Conservation (phyloP, 1,284 basidiomycete species). For the Psilocybe mexicana region DNA sequence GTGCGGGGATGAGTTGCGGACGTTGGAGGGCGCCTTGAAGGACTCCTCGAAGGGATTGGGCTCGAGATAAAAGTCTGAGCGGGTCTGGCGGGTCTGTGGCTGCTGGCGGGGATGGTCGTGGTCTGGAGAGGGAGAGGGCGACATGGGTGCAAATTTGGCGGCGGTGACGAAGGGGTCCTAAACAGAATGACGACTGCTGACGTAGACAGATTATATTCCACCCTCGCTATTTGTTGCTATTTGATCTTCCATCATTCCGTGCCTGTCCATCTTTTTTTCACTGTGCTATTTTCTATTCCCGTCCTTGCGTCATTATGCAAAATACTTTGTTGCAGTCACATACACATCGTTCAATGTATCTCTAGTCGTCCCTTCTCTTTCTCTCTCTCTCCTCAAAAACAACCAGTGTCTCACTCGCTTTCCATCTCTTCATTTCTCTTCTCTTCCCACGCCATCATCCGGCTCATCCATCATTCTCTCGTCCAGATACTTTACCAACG, state of each 20-base stretch:
- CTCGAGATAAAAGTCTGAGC: constrained; percentile 80
- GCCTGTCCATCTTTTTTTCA: constrained; percentile 20
- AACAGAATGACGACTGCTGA: constrained; percentile 47
- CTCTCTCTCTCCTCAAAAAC: not conserved
- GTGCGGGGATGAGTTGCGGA: constrained; percentile 44
- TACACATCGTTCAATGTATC: too few species aligned
- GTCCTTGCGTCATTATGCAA: constrained; percentile 25
- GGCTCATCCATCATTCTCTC: constrained; percentile 15
- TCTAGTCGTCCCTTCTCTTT: not conserved
- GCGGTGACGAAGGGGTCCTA: constrained; percentile 34
- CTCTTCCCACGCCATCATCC: constrained; percentile 16
- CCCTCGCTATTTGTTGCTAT: constrained; percentile 39
- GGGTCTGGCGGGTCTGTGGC: constrained; percentile 41
- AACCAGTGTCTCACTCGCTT: not conserved
- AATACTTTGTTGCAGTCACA: too few species aligned
- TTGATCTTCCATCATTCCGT: constrained; percentile 32
- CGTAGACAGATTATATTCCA: constrained; percentile 44
- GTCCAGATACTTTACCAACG: constrained; percentile 32
- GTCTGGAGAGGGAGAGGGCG: constrained; percentile 33
- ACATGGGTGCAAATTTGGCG: constrained; percentile 24
- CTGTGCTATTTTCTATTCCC: constrained; percentile 13
- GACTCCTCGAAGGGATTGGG: constrained; percentile 97
- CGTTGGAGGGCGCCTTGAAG: constrained; percentile 64
- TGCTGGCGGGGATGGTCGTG: constrained; percentile 21
- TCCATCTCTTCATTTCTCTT: not conserved